Base-by-base conservation (phyloP, 2,329 filamentous ascomycete species). In the Penicillium psychrosexuale region DNA sequence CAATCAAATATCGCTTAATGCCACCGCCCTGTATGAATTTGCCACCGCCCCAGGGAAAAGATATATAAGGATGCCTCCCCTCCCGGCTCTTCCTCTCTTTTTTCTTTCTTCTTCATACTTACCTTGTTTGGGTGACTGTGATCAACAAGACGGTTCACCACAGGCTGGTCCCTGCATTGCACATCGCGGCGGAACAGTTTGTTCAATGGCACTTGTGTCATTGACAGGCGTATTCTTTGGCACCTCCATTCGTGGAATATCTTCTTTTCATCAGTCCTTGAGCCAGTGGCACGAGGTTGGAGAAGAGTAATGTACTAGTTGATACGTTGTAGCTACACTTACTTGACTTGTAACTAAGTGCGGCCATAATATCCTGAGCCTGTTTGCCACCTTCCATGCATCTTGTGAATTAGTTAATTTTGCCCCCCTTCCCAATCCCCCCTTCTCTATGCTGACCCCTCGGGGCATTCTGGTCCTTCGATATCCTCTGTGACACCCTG, bases 111-210 rank as follows among this genome's bases (percentile, higher is more conserved):
- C 75, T 75, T 78, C 75, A 78, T 78, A 78, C 75, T 78, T 78
- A 77, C 75, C 76, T 78, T 77, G 76, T 77, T 73, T 75, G 71
- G 72, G 74, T 74, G 70, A 67, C 71, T 66, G 73, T 70, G 76
- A 74, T 78, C 76, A 78, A 64, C 60, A 77, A 76, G 69, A 69
- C 69, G 73, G 69, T 66, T 66, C 65, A 73, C 73, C 72, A 76
- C 73, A 67, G 67, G 69, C 70, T 71, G 72, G 78, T 75, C 74
- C 78, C 79, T 81, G 76, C 80, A 82, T 82, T 82, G 80, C 80
- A 82, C 79, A 81, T 65, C 78, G 79, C 74, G 79, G 79, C 66
- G 78, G 75, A 76, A 72, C 77, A 69, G 63, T 72, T 62, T 68
- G 71, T 77, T 75, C 75, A 78, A 76, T 73, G 75, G 75, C 72